Conservation (phyloP, 2,329 filamentous ascomycete species). For the Fusarium oligoseptatum region DNA sequence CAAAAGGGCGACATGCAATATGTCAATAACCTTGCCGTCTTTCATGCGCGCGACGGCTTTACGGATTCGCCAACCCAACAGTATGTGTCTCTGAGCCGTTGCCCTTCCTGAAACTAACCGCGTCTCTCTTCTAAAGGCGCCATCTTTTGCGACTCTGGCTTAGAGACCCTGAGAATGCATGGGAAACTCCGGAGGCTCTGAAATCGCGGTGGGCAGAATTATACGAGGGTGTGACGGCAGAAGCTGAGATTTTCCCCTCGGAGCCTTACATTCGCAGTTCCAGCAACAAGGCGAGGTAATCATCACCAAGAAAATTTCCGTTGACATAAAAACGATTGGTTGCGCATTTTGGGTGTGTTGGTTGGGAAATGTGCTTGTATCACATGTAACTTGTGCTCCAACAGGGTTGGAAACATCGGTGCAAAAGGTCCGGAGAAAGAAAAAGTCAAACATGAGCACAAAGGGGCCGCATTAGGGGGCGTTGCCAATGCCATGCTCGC, state of each 20-base stretch:
- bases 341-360: not conserved
- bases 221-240: constrained; percentile 19
- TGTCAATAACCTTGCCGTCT: constrained; percentile 66
- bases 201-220: constrained; percentile 26
- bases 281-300: constrained; percentile 22
- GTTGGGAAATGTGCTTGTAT: not conserved
- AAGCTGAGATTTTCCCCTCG: constrained; percentile 24
- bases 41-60: constrained; percentile 65
- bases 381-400: not conserved
- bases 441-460: not conserved
- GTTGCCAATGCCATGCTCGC: not conserved
- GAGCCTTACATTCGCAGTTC: constrained; percentile 35
- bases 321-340: too few species aligned
- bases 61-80: constrained; percentile 28
- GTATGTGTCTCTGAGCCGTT: too few species aligned
- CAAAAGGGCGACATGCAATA: constrained; percentile 66
- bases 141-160: constrained; percentile 64
- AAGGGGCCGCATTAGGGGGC: not conserved
- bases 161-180: constrained; percentile 61
- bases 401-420: not conserved
- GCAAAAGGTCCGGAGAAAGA: not conserved
- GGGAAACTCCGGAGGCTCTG: constrained; percentile 48
- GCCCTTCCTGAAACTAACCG: too few species aligned
- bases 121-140: too few species aligned
- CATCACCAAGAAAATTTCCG: too few species aligned